phyloP scores from a whole-genome alignment of 371 early-diverging fungal species.

The Mucor velutinosus region DNA sequence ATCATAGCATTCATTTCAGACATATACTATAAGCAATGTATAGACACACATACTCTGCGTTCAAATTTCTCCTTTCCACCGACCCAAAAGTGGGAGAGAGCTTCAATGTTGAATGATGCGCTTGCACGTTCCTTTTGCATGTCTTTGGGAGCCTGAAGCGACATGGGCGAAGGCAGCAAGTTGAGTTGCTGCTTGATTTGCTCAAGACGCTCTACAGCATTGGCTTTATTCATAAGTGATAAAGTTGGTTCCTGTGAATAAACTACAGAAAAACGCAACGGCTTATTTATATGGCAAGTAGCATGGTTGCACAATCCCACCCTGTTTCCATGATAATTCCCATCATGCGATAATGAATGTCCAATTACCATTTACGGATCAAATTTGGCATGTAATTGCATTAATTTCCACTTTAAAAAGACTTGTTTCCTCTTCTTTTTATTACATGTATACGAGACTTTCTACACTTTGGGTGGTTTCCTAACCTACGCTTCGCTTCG shows the following conservation, averaged over 20 bases:
- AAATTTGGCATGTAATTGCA: not conserved
- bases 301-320: not conserved
- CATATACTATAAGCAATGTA: not conserved
- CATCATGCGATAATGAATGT: not conserved
- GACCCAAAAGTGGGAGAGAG: slow-evolving; percentile 46
- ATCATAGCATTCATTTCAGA: not conserved
- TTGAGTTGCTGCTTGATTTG: slow-evolving; percentile 41
- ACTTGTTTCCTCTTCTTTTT: not conserved
- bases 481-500: no score
- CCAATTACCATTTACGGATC: not conserved
- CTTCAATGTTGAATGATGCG: slow-evolving; percentile 58
- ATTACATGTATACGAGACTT: not conserved
- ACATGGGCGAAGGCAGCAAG: slow-evolving; percentile 39
- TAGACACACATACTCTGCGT: slow-evolving; percentile 30
- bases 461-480: no score
- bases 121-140: slow-evolving; percentile 53
- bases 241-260: not conserved
- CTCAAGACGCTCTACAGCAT: not conserved
- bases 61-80: slow-evolving; percentile 55
- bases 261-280: not conserved
- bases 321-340: not conserved
- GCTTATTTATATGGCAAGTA: not conserved
- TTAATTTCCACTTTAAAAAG: not conserved
- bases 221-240: not conserved
- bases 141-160: slow-evolving; percentile 41